A percentile compares a stretch with the other conserved stretches of the same genome.
phyloP scores from a whole-genome alignment of 1,284 basidiomycete species.

The Cutaneotrichosporon mucoides region DNA sequence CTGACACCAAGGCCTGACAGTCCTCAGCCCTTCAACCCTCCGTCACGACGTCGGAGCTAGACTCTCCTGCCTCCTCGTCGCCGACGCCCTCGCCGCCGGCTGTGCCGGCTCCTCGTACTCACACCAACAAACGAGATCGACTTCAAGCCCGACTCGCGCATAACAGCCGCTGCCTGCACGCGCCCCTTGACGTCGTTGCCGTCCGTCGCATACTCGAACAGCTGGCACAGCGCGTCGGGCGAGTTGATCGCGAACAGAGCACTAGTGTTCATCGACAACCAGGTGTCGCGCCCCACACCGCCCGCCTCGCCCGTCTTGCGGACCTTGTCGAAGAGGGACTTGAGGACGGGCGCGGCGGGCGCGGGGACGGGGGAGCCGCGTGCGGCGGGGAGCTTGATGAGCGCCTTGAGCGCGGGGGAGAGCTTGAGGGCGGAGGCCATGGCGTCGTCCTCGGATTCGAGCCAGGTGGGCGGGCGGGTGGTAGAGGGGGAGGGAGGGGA shows the following conservation, averaged over 20 bases:
- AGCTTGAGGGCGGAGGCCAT: conserved; percentile 30
- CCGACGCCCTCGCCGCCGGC: no score
- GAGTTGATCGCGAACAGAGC: conserved; percentile 45
- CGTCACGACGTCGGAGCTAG: no score
- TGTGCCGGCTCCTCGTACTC: conserved; percentile 8
- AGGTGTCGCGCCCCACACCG: conserved; percentile 25
- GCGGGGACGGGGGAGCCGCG: conserved; percentile 32
- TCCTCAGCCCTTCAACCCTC: no score
- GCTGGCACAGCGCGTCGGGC: conserved; percentile 35
- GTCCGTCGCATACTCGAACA: conserved; percentile 36
- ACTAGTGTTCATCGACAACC: conserved; percentile 40
- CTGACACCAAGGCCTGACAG: no score
- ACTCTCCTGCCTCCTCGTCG: no score
- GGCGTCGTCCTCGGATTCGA: not conserved
- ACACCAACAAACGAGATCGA: conserved; percentile 90
- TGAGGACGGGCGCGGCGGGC: conserved; percentile 19
- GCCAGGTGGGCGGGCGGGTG: not conserved
- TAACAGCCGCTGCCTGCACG: conserved; percentile 46
- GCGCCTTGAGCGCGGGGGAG: conserved; percentile 39
- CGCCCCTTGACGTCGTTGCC: conserved; percentile 15
- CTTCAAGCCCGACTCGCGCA: conserved; percentile 91
- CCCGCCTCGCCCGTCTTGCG: conserved; percentile 20
- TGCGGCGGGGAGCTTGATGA: conserved; percentile 35
- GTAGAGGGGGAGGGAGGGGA: not conserved
- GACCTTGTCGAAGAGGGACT: conserved; percentile 32